Evolutionary conservation across 345 rosid species (phyloP), one percentile per base, ranked within the genome.

Genomic region (Gossypium herbaceum): DNA sequence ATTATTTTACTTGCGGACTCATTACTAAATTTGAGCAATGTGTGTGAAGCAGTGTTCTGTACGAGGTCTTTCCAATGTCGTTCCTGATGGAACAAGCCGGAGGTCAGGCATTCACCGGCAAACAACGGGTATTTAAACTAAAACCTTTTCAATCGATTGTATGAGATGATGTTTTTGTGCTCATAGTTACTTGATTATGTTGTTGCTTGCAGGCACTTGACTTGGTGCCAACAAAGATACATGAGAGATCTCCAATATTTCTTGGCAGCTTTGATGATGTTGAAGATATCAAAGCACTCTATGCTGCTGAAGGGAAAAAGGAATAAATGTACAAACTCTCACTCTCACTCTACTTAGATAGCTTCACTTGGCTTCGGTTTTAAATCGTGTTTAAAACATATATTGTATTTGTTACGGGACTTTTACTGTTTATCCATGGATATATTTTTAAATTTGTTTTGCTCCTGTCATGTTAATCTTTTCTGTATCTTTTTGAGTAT

Each of bases 11-110:
- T 34, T 34, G 41, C 41, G 41, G 41, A 34, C 41, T 34, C 41
- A 34, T 56, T 20, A 56, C 60, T 41, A 5, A 48, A 17, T n/a
- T 50, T 51, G 77, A 65, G 16, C 43, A 43, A 55, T 75, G 17
- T 79, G 25, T 75, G 68, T 68, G 77, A 47, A 39, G 24, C 56
- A 95, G 98, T 81, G 97, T 93, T 74, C 84, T 95, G 69, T 95
- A 95, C 75, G 99, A 93, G 89, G 98, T 95, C 72, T 93, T 95
- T 78, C 98, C 99, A 2, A 93, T 93, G 99, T 85, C 99, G 1
- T 95, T 93, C 82, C 83, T 93, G 88, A 86, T 93, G 94, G 99
- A 95, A 84, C 89, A 91, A 91, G 98, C 98, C 0, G 98, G 98
- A 72, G 99, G 99, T 63, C 98, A 91, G 80, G 89, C 97, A 52